Evolutionary conservation across 371 early-diverging fungal genomes (phyloP), one percentile per base, ranked within the genome.

Genomic region (Saksenaea vasiformis): DNA sequence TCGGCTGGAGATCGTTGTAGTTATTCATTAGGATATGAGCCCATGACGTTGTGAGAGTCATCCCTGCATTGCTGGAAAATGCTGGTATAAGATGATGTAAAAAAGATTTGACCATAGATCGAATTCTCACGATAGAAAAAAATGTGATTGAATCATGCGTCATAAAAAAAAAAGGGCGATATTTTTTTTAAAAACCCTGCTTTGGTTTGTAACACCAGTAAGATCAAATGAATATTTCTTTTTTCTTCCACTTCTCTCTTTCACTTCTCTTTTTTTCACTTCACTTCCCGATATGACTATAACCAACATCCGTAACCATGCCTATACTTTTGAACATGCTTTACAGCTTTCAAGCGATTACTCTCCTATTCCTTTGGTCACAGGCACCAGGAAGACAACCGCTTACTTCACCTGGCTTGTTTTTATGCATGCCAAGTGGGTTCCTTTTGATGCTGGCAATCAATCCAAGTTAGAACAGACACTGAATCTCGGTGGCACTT

Each of bases 391-490:
- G 36, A 37, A 47, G 31, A 19, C 24, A 19, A 44, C 64, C 26
- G 58, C 60, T 15, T 65, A 74, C 58, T 77, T 70, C 54, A 79
- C 79, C 9, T 80, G 80, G 80, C 73, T 80, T 14, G 80, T 80
- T 5, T 80, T 77, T 61, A 70, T 80, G 70, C 59, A 68, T 36
- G 64, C 66, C 34, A 75, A 73, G 51, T 80, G 80, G 80, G 72
- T 77, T 11, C 80, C 80, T 2, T 80, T 80, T 70, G 80, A 75
- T 43, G 70, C 67, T 28, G 17, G 47, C 24, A 80, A 80, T 38
- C 80, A 80, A 51, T 56, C 65, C 58, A 77, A 76, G 65, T 60
- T 80, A 34, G 80, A 80, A 56, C 80, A 80, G 31, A 77, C 78
- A 2, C 63, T 80, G 17, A 73, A 72, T 56, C 64, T 77, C n/a